Conservation (phyloP, 1,284 basidiomycete genomes). For the Microbotryum violaceum region DNA sequence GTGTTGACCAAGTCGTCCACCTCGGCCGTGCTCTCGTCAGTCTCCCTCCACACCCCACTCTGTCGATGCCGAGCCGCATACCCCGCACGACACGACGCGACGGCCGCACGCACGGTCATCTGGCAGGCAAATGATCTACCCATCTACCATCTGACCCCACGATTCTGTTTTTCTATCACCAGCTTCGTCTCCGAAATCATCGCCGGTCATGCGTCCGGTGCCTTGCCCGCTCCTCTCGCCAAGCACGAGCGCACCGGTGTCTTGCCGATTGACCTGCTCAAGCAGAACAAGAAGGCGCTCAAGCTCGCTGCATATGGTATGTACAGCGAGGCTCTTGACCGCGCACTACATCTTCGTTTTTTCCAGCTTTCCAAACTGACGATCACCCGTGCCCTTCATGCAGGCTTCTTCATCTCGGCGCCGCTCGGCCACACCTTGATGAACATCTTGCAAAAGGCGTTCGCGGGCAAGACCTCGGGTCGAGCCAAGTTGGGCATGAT, state of each 20-base stretch:
- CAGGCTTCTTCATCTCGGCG: conserved; percentile 72
- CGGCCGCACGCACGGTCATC: conserved; percentile 12
- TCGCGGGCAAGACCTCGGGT: conserved; percentile 64
- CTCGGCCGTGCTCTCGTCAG: conserved; percentile 21
- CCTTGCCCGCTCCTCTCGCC: conserved; percentile 25
- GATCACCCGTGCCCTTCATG: background rate
- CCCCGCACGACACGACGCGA: conserved; percentile 1
- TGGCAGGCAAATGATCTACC: background rate
- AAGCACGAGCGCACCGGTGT: conserved; percentile 32
- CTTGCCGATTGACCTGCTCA: conserved; percentile 31
- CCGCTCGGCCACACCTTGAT: conserved; percentile 69
- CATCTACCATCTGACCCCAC: background rate
- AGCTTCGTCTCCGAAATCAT: conserved; percentile 24
- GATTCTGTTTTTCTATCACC: background rate
- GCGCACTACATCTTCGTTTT: too few species aligned
- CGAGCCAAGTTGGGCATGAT: conserved; percentile 64
- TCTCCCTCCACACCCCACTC: background rate
- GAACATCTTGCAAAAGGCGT: conserved; percentile 61
- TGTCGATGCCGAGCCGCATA: background rate
- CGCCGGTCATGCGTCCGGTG: conserved; percentile 19
- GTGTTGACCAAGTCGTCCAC: conserved; percentile 34
- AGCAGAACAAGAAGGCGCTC: conserved; percentile 35
- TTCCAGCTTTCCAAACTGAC: background rate
- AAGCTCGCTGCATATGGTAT: conserved; percentile 34
- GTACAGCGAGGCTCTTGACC: background rate